Conservation (phyloP, 768 basidiomycete genomes). For the Termitomyces sp. region DNA sequence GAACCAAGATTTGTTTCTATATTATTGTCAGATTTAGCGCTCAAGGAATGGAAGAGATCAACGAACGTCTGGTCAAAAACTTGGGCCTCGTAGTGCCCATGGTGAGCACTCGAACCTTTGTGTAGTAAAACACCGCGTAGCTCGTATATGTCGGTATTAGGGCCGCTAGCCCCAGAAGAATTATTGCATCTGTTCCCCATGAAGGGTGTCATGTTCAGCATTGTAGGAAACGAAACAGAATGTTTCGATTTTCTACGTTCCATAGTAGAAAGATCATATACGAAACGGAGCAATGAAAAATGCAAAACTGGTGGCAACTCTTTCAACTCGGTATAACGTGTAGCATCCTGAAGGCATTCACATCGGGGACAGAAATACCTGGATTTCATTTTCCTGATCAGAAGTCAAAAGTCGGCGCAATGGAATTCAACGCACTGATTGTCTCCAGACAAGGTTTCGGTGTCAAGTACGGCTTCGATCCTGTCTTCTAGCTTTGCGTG, state of each 20-base stretch:
- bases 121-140: constrained; percentile 84
- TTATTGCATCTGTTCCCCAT: constrained; percentile 32
- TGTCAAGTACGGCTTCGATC: constrained; percentile 57
- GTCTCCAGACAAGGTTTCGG: constrained; percentile 76
- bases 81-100: constrained; percentile 87
- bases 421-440: constrained; percentile 57
- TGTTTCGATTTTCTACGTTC: constrained; percentile 88
- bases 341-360: constrained; percentile 70
- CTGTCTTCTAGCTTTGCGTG: constrained; percentile 73
- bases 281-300: constrained; percentile 91
- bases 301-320: constrained; percentile 85
- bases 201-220: constrained; percentile 71
- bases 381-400: background rate
- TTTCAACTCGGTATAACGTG: constrained; percentile 67
- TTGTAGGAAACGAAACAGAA: constrained; percentile 69
- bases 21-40: constrained; percentile 6
- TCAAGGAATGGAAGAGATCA: constrained; percentile 1
- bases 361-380: constrained; percentile 85
- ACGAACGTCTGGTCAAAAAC: constrained; percentile 70
- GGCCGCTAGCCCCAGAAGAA: constrained; percentile 1
- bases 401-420: background rate
- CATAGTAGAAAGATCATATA: constrained; percentile 75
- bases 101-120: constrained; percentile 89
- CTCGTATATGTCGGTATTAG: constrained; percentile 56
- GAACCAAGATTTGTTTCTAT: constrained; percentile 74